Evolutionary conservation across 2,329 filamentous ascomycete species (phyloP).

Genomic region (Raffaelea deltoideospora): DNA sequence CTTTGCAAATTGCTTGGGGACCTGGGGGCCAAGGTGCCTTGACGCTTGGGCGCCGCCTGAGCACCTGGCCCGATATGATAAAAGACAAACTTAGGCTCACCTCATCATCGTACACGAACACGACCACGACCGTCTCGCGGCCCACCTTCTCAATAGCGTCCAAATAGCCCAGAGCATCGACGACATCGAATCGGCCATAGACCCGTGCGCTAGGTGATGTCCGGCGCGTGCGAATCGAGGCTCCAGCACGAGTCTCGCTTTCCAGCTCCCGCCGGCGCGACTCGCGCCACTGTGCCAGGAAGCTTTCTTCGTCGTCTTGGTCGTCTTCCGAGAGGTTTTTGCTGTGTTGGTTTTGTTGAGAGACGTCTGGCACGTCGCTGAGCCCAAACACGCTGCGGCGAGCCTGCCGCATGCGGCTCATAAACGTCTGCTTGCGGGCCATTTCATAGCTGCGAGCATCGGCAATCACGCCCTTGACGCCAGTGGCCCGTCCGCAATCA

Average conservation of each 20-base stretch:
- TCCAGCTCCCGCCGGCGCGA: constrained; percentile 64
- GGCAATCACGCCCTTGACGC: constrained; percentile 76
- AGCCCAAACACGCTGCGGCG: constrained; percentile 40
- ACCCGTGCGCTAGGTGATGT: constrained; percentile 63
- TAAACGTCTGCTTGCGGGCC: constrained; percentile 42
- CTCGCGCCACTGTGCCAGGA: constrained; percentile 76
- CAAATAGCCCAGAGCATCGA: constrained; percentile 86
- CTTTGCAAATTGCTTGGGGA: constrained; percentile 3
- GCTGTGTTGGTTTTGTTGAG: background rate
- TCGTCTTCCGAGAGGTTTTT: constrained; percentile 19
- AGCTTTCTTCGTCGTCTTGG: constrained; percentile 54
- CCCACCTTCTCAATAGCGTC: constrained; percentile 87
- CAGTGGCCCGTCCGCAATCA: constrained; percentile 56
- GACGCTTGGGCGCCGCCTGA: too few relatives aligned
- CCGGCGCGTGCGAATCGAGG: constrained; percentile 41
- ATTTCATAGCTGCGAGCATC: constrained; percentile 65
- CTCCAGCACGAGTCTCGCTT: constrained; percentile 30
- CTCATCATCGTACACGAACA: constrained; percentile 82
- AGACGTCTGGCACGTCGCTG: constrained; percentile 11
- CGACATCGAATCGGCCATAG: constrained; percentile 66
- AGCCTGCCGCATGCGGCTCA: constrained; percentile 33
- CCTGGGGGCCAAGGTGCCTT: constrained; percentile 10
- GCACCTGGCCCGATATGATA: too few relatives aligned
- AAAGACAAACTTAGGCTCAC: too few relatives aligned
- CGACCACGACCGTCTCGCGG: constrained; percentile 69